Conservation (phyloP, 331 rosid genomes). For the Malus hybrid region DNA sequence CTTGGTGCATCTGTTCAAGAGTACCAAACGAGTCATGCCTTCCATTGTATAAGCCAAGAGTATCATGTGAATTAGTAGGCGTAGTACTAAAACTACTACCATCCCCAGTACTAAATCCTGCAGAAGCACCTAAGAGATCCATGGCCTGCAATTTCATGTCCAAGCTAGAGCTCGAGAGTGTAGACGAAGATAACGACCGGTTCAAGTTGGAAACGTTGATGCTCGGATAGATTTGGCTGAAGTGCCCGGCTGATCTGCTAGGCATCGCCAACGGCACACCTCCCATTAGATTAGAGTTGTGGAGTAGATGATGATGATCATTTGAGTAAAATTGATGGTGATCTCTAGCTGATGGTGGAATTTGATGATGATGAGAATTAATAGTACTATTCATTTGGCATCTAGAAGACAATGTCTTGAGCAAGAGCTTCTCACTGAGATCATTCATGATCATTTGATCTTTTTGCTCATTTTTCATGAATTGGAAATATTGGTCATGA, state of each 20-base stretch:
- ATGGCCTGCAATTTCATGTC: conserved; percentile 38
- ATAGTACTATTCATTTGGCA: not conserved
- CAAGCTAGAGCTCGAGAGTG: conserved; percentile 23
- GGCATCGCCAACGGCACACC: not conserved
- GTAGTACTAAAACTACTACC: not conserved
- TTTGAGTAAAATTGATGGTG: conserved; percentile 17
- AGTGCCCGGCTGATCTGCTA: conserved; percentile 25
- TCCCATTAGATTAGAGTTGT: not conserved
- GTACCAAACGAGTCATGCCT: conserved; percentile 26
- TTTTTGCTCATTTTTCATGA: conserved; percentile 22
- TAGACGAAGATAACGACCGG: not conserved
- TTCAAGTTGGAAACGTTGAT: conserved; percentile 54
- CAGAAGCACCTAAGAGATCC: conserved; percentile 32
- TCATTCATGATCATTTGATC: conserved; percentile 22
- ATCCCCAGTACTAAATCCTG: conserved; percentile 9
- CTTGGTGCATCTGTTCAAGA: conserved; percentile 41
- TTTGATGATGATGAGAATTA: conserved; percentile 1
- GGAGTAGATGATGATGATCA: not conserved
- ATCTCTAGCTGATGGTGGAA: not conserved
- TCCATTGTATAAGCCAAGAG: conserved; percentile 17
- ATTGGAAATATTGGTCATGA: not conserved
- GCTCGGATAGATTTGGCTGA: conserved; percentile 73
- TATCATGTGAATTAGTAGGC: conserved; percentile 15
- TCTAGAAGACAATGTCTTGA: conserved; percentile 35
- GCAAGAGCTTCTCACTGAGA: conserved; percentile 47